phyloP scores from a whole-genome alignment of 1,139 yeast genomes.

The Protomyces arabidopsidicola region DNA sequence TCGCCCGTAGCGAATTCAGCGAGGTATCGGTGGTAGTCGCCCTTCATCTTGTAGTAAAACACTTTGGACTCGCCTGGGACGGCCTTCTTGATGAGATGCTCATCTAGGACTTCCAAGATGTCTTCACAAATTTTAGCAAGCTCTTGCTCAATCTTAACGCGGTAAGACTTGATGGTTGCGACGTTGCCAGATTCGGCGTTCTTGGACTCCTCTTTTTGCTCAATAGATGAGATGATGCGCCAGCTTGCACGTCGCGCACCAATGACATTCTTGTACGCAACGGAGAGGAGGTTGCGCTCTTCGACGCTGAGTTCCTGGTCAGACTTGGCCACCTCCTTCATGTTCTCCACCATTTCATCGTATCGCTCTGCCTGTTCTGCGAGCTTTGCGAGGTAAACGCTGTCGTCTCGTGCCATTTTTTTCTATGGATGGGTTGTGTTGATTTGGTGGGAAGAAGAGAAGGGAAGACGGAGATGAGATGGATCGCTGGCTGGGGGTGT shows the following conservation, averaged over 20 bases:
- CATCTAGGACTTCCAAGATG: slow-evolving; percentile 77
- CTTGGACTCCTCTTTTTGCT: slow-evolving; percentile 97
- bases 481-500: background rate
- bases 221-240: slow-evolving; percentile 98
- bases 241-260: slow-evolving; percentile 99
- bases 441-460: background rate
- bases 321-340: slow-evolving; percentile 94
- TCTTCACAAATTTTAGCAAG: slow-evolving; percentile 94
- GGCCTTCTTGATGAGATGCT: slow-evolving; percentile 89
- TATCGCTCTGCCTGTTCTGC: slow-evolving; percentile 99
- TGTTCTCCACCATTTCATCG: slow-evolving; percentile 77
- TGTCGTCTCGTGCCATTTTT: slow-evolving; percentile 55
- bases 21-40: slow-evolving; percentile 98
- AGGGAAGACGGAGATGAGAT: background rate
- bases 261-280: slow-evolving; percentile 96
- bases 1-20: slow-evolving; percentile 95
- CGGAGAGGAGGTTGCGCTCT: slow-evolving; percentile 94
- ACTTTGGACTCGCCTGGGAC: slow-evolving; percentile 98
- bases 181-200: slow-evolving; percentile 51
- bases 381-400: slow-evolving; percentile 93
- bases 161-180: slow-evolving; percentile 84
- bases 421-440: background rate
- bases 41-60: slow-evolving; percentile 98
- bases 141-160: slow-evolving; percentile 91
- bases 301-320: slow-evolving; percentile 95